Evolutionary conservation across 805 yeast species (phyloP).

Genomic region (Nakazawaea ambrosiae): DNA sequence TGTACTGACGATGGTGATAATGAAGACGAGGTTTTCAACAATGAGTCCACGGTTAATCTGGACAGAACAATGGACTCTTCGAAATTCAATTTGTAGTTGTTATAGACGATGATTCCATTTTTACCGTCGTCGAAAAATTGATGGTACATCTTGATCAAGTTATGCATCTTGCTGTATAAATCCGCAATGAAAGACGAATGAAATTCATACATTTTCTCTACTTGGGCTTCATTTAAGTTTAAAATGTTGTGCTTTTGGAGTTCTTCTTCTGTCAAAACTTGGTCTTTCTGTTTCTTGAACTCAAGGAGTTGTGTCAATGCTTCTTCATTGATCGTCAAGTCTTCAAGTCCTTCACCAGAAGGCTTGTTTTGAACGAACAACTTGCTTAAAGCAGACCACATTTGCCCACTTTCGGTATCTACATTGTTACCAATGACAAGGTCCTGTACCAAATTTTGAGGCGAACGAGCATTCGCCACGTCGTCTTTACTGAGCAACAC

Average conservation of each 20-base stretch:
- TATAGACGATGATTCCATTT: constrained; percentile 6
- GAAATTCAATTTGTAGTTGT: not conserved
- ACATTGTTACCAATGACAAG: no score
- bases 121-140: not conserved
- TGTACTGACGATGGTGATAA: not conserved
- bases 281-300: not conserved
- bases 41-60: constrained; percentile 6
- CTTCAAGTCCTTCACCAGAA: not conserved
- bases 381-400: not conserved
- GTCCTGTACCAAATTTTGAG: not conserved
- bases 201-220: not conserved
- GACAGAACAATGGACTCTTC: constrained; percentile 5
- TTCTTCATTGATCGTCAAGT: not conserved
- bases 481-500: no score
- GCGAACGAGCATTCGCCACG: not conserved
- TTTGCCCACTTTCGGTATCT: not conserved
- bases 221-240: constrained; percentile 1
- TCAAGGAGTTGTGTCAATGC: not conserved
- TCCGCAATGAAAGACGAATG: constrained; percentile 7
- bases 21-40: constrained; percentile 1
- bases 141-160: constrained; percentile 7
- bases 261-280: not conserved
- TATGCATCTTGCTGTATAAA: constrained; percentile 8
- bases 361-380: not conserved
- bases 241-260: not conserved